These are phyloP conservation scores for Podila horticola DNA, from an alignment of 192 early-diverging fungal genomes.

Conservation along the genomic window DNA sequence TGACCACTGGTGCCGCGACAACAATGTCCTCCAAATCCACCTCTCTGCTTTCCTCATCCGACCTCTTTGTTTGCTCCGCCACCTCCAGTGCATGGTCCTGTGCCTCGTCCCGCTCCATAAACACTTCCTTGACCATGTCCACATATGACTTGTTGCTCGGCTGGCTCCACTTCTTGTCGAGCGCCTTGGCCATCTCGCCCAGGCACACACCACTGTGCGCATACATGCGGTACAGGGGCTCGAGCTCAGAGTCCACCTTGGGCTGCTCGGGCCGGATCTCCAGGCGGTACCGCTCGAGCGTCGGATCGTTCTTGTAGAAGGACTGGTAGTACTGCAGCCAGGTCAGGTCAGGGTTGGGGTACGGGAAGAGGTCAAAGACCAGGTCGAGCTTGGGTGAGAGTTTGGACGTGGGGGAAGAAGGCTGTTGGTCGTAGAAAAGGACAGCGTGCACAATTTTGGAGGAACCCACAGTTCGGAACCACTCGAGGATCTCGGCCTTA, in stretches of 20 bases:
- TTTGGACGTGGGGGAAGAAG: too few relatives aligned
- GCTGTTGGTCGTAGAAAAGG: slow-evolving; percentile 36
- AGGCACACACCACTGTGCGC: slow-evolving; percentile 45
- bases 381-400: slow-evolving; percentile 44
- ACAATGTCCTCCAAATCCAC: slow-evolving; percentile 51
- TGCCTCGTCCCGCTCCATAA: slow-evolving; percentile 42
- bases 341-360: slow-evolving; percentile 58
- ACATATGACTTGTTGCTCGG: slow-evolving; percentile 38
- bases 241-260: slow-evolving; percentile 49
- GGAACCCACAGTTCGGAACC: slow-evolving; percentile 52
- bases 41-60: slow-evolving; percentile 35
- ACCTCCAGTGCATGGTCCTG: slow-evolving; percentile 35
- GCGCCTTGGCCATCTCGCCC: slow-evolving; percentile 49
- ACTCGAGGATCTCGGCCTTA: slow-evolving; percentile 57
- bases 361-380: slow-evolving; percentile 58
- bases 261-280: slow-evolving; percentile 58
- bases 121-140: slow-evolving; percentile 49
- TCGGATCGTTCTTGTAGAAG: slow-evolving; percentile 50
- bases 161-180: slow-evolving; percentile 57
- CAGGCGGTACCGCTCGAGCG: slow-evolving; percentile 42
- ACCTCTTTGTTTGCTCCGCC: slow-evolving; percentile 22
- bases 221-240: slow-evolving; percentile 55
- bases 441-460: slow-evolving; percentile 37
- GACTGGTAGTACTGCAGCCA: slow-evolving; percentile 51
- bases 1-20: not conserved